phyloP scores from a whole-genome alignment of 768 basidiomycete genomes.

The Clathrus columnatus region DNA sequence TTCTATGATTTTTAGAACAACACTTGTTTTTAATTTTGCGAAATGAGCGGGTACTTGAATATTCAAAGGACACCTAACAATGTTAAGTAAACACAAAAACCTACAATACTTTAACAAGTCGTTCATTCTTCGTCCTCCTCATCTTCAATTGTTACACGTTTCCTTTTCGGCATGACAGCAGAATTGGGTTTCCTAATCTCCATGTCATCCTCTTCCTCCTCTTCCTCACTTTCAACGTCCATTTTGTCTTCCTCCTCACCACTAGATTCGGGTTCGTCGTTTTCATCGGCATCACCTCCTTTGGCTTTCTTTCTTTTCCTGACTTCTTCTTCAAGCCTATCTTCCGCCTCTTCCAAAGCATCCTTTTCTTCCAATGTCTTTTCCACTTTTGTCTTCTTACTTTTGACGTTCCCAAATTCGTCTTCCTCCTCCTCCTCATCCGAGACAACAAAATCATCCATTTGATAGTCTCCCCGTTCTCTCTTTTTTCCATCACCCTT shows the following conservation, averaged over 20 bases:
- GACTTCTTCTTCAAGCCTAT: slow-evolving; percentile 49
- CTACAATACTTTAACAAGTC: too few relatives aligned
- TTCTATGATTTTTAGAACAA: too few relatives aligned
- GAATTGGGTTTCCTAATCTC: slow-evolving; percentile 56
- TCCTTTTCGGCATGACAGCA: slow-evolving; percentile 44
- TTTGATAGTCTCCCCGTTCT: slow-evolving; percentile 63
- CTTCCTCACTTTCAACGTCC: slow-evolving; percentile 12
- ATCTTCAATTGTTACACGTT: slow-evolving; percentile 46
- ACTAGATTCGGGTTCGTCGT: background rate
- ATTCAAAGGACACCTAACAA: too few relatives aligned
- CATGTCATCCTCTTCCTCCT: slow-evolving; percentile 6
- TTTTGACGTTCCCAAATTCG: slow-evolving; percentile 29
- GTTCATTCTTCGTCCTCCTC: slow-evolving; percentile 54
- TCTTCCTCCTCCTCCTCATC: slow-evolving; percentile 65
- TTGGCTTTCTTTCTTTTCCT: slow-evolving; percentile 43
- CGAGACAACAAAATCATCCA: slow-evolving; percentile 79
- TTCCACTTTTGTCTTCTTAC: slow-evolving; percentile 30
- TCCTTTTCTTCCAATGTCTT: slow-evolving; percentile 46
- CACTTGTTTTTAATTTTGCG: too few relatives aligned
- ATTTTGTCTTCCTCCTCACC: slow-evolving; percentile 5
- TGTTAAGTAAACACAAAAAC: too few relatives aligned
- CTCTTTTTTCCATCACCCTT: slow-evolving; percentile 34
- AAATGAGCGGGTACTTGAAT: too few relatives aligned
- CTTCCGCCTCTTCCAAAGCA: slow-evolving; percentile 45
- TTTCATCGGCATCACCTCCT: background rate